These are phyloP conservation scores for Clarireedia homoeocarpa DNA, from an alignment of 2,329 filamentous ascomycete species.

Conservation along the genomic window DNA sequence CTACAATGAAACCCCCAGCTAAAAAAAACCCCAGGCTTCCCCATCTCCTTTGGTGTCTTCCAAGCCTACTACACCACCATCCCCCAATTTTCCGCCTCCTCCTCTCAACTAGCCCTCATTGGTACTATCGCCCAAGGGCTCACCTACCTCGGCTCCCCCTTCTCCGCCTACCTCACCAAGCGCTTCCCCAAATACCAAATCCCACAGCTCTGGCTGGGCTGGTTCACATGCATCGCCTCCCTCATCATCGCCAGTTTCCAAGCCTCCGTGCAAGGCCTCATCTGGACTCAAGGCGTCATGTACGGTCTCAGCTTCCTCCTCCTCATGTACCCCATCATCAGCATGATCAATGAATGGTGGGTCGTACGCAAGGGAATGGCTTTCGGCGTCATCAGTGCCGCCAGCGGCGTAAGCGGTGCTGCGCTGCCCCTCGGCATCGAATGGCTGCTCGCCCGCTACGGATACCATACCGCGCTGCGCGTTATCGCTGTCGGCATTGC, in stretches of 20 bases:
- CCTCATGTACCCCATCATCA: slow-evolving; percentile 47
- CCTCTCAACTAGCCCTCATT: not conserved
- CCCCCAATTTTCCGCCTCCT: not conserved
- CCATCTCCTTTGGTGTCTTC: not conserved
- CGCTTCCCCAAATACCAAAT: not conserved
- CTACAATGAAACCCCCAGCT: too few species aligned
- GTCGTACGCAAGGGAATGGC: slow-evolving; percentile 42
- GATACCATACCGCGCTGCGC: slow-evolving; percentile 35
- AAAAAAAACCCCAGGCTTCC: not conserved
- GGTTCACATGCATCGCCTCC: slow-evolving; percentile 32
- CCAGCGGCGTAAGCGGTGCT: not conserved
- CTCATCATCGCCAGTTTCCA: slow-evolving; percentile 43
- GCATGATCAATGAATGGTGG: slow-evolving; percentile 58
- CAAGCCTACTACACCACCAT: slow-evolving; percentile 1
- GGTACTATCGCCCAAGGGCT: not conserved
- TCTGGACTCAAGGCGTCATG: slow-evolving; percentile 52
- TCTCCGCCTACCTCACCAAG: not conserved
- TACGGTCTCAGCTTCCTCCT: slow-evolving; percentile 52
- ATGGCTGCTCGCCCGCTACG: slow-evolving; percentile 30
- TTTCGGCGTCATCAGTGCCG: not conserved
- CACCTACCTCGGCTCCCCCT: not conserved
- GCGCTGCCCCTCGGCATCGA: not conserved
- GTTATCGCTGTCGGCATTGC: slow-evolving; percentile 35
- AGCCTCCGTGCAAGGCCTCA: slow-evolving; percentile 43
- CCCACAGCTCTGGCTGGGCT: not conserved